These are phyloP conservation scores for Alternaria incomplexa DNA, from an alignment of 2,329 filamentous ascomycete genomes.

Conservation along the genomic window DNA sequence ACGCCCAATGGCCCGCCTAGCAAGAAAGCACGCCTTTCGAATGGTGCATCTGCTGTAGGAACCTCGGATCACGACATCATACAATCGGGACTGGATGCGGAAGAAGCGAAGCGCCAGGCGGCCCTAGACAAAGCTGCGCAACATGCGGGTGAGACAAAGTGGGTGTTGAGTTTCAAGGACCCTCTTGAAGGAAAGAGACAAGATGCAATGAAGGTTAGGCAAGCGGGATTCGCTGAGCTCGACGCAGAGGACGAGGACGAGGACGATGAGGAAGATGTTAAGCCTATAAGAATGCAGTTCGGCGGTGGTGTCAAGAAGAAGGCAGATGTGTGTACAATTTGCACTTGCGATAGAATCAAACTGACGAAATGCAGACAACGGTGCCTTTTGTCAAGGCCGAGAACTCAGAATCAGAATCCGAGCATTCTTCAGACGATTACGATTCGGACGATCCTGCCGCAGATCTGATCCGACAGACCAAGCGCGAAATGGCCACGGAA, in stretches of 20 bases:
- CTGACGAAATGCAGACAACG: slow-evolving; percentile 31
- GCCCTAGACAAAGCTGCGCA: slow-evolving; percentile 66
- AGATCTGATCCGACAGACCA: slow-evolving; percentile 54
- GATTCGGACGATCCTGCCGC: slow-evolving; percentile 53
- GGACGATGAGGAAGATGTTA: slow-evolving; percentile 39
- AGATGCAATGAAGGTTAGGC: slow-evolving; percentile 59
- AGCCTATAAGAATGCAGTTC: slow-evolving; percentile 55
- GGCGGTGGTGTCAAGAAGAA: slow-evolving; percentile 55
- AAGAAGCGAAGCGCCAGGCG: slow-evolving; percentile 68
- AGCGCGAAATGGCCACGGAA: slow-evolving; percentile 53
- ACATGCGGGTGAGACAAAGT: slow-evolving; percentile 72
- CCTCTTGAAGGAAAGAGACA: slow-evolving; percentile 50
- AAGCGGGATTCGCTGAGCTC: slow-evolving; percentile 63
- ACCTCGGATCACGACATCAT: slow-evolving; percentile 63
- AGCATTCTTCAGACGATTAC: slow-evolving; percentile 46
- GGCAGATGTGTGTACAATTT: slow-evolving; percentile 5
- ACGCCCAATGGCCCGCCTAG: slow-evolving; percentile 59
- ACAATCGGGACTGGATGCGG: slow-evolving; percentile 67
- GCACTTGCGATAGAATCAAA: neutral
- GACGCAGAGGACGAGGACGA: slow-evolving; percentile 50
- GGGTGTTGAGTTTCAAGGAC: slow-evolving; percentile 69
- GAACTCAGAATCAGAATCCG: slow-evolving; percentile 31
- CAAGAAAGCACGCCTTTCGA: slow-evolving; percentile 69
- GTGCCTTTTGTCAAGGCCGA: slow-evolving; percentile 25
- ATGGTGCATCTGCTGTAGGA: slow-evolving; percentile 43